Conservation (phyloP, 768 basidiomycete species). For the Phanerochaete carnosa region DNA sequence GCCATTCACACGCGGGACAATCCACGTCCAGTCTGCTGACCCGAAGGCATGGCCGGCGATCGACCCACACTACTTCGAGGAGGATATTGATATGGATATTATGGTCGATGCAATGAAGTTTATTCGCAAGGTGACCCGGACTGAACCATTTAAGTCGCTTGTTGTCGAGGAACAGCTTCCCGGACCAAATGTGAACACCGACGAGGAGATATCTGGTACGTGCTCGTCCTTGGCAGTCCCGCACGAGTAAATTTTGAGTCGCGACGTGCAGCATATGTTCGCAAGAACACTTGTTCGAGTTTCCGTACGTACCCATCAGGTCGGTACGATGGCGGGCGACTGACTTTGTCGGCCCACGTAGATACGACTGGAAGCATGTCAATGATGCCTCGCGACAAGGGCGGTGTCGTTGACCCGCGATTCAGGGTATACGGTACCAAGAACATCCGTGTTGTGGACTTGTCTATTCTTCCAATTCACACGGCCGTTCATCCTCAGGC, state of each 20-base stretch:
- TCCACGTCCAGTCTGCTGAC: constrained; percentile 23
- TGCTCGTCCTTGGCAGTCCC: constrained; percentile 22
- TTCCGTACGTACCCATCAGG: neutral
- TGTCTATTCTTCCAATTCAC: constrained; percentile 27
- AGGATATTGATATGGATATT: constrained; percentile 25
- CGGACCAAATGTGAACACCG: neutral
- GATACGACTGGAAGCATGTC: neutral
- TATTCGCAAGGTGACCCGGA: constrained; percentile 15
- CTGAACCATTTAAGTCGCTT: constrained; percentile 13
- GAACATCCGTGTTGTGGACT: constrained; percentile 46
- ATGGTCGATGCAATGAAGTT: constrained; percentile 25
- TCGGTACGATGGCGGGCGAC: neutral
- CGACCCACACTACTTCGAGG: constrained; percentile 29
- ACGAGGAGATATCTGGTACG: too few species aligned
- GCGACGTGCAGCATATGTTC: constrained; percentile 38
- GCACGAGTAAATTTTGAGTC: constrained; percentile 39
- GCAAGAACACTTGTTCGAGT: constrained; percentile 15
- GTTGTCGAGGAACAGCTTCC: neutral
- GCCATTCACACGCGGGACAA: constrained; percentile 28
- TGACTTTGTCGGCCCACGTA: neutral
- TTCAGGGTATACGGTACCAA: constrained; percentile 32
- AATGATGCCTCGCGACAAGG: constrained; percentile 35
- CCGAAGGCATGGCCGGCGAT: constrained; percentile 21
- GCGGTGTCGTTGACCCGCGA: constrained; percentile 32
- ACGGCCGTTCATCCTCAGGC: neutral